Evolutionary conservation across 352 stramenopile genomes (phyloP).

Genomic region (Chloridella minuta): DNA sequence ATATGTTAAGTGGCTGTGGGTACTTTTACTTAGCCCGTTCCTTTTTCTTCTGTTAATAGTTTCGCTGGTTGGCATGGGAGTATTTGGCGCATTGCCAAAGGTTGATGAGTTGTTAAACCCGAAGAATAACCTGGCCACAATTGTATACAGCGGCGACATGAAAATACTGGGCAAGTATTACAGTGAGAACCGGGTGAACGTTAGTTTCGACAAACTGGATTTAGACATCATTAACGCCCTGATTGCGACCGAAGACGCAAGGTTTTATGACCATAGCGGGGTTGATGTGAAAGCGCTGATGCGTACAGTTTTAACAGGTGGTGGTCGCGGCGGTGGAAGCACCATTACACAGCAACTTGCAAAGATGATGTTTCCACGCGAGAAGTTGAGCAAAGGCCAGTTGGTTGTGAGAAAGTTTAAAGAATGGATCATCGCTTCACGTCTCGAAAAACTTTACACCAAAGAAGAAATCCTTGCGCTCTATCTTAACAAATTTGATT

Average conservation of each 20-base stretch:
- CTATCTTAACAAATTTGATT: not conserved
- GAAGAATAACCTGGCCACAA: not conserved
- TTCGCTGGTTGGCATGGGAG: not conserved
- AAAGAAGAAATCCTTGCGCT: not conserved
- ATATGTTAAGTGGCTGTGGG: not conserved
- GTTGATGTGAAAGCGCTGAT: not conserved
- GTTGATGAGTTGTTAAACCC: not conserved
- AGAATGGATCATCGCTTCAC: not conserved
- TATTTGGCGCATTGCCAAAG: not conserved
- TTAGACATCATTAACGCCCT: not conserved
- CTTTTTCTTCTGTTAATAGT: not conserved
- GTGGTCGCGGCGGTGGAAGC: not conserved
- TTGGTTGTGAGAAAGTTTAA: not conserved
- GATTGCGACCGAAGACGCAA: not conserved
- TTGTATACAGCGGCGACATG: not conserved
- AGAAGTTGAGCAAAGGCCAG: not conserved
- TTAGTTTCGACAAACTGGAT: not conserved
- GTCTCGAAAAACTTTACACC: not conserved
- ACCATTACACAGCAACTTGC: not conserved
- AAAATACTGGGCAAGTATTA: not conserved
- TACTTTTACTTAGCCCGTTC: not conserved
- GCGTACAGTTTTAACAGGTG: not conserved
- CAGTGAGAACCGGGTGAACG: not conserved
- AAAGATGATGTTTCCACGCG: not conserved
- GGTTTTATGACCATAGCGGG: not conserved